Base-by-base conservation (phyloP, 108 stramenopile genomes). In the Skeletonema marinoi region DNA sequence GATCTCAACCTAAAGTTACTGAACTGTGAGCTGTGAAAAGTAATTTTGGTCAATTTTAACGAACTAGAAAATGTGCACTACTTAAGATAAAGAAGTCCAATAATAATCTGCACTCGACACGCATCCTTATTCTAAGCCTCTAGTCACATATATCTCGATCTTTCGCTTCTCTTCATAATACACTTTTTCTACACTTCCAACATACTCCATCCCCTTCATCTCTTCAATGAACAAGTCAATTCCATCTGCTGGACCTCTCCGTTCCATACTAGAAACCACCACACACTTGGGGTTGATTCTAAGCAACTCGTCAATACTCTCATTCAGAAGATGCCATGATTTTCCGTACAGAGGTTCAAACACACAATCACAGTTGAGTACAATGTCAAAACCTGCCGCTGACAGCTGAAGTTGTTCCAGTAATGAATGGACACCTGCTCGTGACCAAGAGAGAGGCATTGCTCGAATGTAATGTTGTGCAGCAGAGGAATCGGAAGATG, bases 351-450 rank as follows among this genome's bases (percentile, higher is more conserved):
- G 70, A 17, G 91, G 92, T 71, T 92, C 92, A 71, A 88, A 96
- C 10, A 96, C 79, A 77, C 94, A 96, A 72, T 96, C 94, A 60
- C 92, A 96, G 70, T 93, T 92, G 21, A 96, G 56, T 39, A 92
- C 87, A 46, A 93, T 77, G 58, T 93, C 92, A 84, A 95, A 93
- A 11, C 74, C 66, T 13, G 11, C 65, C 2, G 63, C 39, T 1
- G 76, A 50, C n/a, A 66, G 78, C 12, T 61, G 42, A 4, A 73
- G 32, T 21, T 69, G 32, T 35, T 68, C 32, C 2, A 78, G 68
- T 6, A 82, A 61, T 31, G 73, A 25, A 46, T n/a, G 0, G 10
- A 68, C 36, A 11, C 78, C 89, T 30, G 80, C 76, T 8, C 65
- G 59, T 32, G 87, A 88, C 89, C 89, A 90, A 5, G 75, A 77